Conservation (phyloP, 2,329 filamentous ascomycete species). For the Cyphellophora europaea region DNA sequence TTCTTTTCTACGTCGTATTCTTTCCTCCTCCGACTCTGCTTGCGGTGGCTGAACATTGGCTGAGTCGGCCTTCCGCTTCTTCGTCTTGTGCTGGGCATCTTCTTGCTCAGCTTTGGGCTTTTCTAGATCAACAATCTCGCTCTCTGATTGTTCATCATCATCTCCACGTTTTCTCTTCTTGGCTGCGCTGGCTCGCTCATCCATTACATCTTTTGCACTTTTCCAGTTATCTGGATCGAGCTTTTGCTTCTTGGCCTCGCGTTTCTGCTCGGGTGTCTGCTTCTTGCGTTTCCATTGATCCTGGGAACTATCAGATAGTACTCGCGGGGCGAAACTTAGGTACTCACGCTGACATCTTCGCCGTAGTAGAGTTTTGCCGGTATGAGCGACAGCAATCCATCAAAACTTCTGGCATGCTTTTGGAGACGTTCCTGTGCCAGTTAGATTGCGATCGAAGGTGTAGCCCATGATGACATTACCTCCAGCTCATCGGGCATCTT, state of each 20-base stretch:
- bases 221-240: constrained; percentile 85
- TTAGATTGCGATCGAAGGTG: no score
- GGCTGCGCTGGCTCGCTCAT: constrained; percentile 61
- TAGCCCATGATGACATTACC: constrained; percentile 11
- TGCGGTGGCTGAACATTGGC: constrained; percentile 11
- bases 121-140: constrained; percentile 18
- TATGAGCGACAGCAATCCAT: constrained; percentile 77
- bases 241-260: constrained; percentile 75
- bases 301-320: constrained; percentile 34
- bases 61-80: constrained; percentile 16
- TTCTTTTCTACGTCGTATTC: constrained; percentile 29
- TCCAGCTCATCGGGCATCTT: constrained; percentile 15
- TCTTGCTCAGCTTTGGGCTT: constrained; percentile 7
- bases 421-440: constrained; percentile 36
- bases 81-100: constrained; percentile 7
- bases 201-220: constrained; percentile 87
- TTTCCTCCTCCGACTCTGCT: constrained; percentile 27
- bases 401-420: constrained; percentile 63
- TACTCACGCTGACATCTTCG: constrained; percentile 70
- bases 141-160: constrained; percentile 41
- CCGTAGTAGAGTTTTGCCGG: constrained; percentile 87
- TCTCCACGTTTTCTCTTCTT: constrained; percentile 70
- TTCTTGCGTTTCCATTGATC: constrained; percentile 94
- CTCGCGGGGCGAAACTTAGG: constrained; percentile 2
- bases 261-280: constrained; percentile 83